Base-by-base conservation (phyloP, 1,284 basidiomycete genomes). In the Butyriboletus appendiculatus region DNA sequence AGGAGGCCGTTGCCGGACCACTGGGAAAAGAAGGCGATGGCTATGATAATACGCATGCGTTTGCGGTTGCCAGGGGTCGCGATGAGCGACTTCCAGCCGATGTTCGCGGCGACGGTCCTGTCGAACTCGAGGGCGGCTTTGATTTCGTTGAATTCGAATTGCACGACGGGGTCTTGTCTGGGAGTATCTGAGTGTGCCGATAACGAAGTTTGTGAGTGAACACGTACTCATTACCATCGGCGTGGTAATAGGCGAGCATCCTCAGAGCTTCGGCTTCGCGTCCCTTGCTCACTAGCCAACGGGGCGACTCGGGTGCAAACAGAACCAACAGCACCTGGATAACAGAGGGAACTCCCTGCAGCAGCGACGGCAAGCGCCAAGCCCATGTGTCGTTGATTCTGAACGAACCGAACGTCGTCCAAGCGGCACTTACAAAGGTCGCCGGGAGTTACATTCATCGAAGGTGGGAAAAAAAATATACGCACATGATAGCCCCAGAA, bases 1-100 rank as follows among this genome's bases (percentile, higher is more conserved):
- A 86, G 81, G 50, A 91, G 79, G 62, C 88, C 88, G 57, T 89
- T 88, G 15, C 85, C 87, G 8, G 84, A 88, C 88, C 86, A 90
- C 58, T 86, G 83, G 3, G 85, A 84, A 75, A 88, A 88, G 77
- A 86, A 86, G 20, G 83, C 84, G 42, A 88, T 72, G 32, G 84
- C 85, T 57, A 87, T 68, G 70, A 90, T 86, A 65, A 90, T 87
- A 35, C 78, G 72, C 73, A 90, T 75, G 45, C 89, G 86, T 65
- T 76, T 84, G 48, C 82, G 75, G 75, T 91, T 90, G n/a, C 88
- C 89, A 11, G 75, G 68, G 24, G 79, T 86, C 30, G 71, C 61
- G 61, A 87, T 65, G 56, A 90, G 79, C 0, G 82, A 74, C 59
- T 76, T 79, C 82, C 84, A 90, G 41, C 85, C 84, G 32, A 85